Evolutionary conservation across 1,284 basidiomycete genomes (phyloP).

Genomic region (Pseudozyma sp.): DNA sequence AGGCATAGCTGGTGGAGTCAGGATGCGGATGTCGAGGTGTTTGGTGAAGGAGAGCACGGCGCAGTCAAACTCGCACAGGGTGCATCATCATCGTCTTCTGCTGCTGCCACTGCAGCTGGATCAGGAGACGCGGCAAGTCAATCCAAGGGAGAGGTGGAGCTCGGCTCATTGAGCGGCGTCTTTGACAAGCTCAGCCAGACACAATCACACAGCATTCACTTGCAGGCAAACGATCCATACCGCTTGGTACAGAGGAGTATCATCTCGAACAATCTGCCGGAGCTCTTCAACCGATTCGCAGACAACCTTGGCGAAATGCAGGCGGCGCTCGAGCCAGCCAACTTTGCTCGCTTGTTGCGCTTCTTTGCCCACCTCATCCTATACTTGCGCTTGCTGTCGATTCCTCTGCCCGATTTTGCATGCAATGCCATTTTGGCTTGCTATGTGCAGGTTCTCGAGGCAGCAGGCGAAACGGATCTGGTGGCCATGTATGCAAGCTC

Average conservation of each 20-base stretch:
- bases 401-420: constrained; percentile 72
- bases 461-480: constrained; percentile 80
- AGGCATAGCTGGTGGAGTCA: constrained; percentile 70
- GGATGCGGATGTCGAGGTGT: constrained; percentile 40
- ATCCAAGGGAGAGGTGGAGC: constrained; percentile 14
- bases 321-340: constrained; percentile 36
- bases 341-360: constrained; percentile 73
- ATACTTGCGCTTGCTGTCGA: constrained; percentile 83
- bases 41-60: constrained; percentile 49
- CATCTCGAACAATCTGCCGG: constrained; percentile 79
- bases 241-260: constrained; percentile 86
- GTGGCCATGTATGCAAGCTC: constrained; percentile 94
- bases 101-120: constrained; percentile 15
- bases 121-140: constrained; percentile 10
- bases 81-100: constrained; percentile 21
- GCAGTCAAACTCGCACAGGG: constrained; percentile 48
- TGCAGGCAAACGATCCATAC: constrained; percentile 80
- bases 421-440: constrained; percentile 84
- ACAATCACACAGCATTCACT: constrained; percentile 50
- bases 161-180: constrained; percentile 47
- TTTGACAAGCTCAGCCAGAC: constrained; percentile 64
- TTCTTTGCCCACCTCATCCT: constrained; percentile 97
- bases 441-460: constrained; percentile 84
- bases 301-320: constrained; percentile 59
- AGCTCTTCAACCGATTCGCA: constrained; percentile 59